Percentiles rank a stretch among this genome's conserved stretches.
These are phyloP conservation scores for Kernera saxatilis DNA, from an alignment of 345 rosid genomes.

Conservation along the genomic window DNA sequence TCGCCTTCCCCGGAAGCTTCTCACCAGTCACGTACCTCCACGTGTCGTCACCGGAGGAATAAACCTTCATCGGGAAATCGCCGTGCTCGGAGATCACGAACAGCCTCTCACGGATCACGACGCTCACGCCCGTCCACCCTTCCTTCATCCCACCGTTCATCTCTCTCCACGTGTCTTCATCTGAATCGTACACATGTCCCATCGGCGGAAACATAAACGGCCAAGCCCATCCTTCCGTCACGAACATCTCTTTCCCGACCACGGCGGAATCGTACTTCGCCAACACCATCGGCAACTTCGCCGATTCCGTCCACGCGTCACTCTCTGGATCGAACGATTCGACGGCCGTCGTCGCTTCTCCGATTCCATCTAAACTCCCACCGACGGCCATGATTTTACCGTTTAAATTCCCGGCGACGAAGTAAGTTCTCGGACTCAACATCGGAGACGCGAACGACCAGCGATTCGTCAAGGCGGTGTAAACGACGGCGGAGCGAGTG, in stretches of 20 bases:
- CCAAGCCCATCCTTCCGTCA: constrained; percentile 88
- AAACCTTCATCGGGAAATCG: constrained; percentile 60
- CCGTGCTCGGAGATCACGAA: constrained; percentile 67
- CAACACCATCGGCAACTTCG: constrained; percentile 34
- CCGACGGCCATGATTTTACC: constrained; percentile 61
- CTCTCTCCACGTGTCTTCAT: constrained; percentile 47
- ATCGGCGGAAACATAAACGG: constrained; percentile 61
- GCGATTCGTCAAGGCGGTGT: constrained; percentile 44
- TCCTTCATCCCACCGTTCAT: constrained; percentile 62
- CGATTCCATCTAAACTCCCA: constrained; percentile 34
- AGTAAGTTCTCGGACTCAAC: constrained; percentile 48
- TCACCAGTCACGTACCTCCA: constrained; percentile 59
- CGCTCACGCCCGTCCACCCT: constrained; percentile 70
- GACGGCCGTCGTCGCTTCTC: constrained; percentile 37
- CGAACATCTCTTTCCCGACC: constrained; percentile 40
- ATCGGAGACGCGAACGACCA: constrained; percentile 64
- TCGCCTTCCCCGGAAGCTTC: constrained; percentile 37
- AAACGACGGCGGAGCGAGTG: constrained; percentile 33
- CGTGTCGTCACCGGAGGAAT: constrained; percentile 37
- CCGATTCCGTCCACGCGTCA: constrained; percentile 45
- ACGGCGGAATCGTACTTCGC: constrained; percentile 70
- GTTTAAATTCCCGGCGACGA: constrained; percentile 37
- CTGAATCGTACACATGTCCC: constrained; percentile 47
- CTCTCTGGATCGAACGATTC: constrained; percentile 46
- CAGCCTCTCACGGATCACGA: constrained; percentile 36